Evolutionary conservation across 495 filamentous ascomycete genomes (phyloP), one percentile per base, ranked within the genome.

Genomic region (Talaromyces liani): DNA sequence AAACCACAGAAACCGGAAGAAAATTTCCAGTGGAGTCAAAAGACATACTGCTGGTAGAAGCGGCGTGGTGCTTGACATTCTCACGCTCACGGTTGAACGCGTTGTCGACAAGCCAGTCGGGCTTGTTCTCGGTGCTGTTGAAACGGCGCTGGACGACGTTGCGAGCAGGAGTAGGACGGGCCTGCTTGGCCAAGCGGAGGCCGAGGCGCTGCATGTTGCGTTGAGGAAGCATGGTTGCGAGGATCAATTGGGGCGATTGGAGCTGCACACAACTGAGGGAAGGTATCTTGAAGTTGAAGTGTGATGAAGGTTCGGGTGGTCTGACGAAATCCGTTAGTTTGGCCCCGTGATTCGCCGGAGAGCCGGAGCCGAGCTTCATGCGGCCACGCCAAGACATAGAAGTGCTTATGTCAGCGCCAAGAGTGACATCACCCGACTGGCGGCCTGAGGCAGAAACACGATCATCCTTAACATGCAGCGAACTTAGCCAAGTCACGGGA

Each of bases 21-120:
- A 3, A n/a, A 20, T 54, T 20, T n/a, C 39, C 6, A 7, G 47
- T 29, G 22, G 6, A 27, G 45, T 63, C 58, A 20, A 39, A 33
- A 25, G 45, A 78, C 88, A 72, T 69, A 96, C 93, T 89, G 70
- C 85, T 87, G 45, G 90, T 93, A 64, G 80, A 82, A 63, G 81
- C 85, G 61, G 93, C 93, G 74, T 97, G 93, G 68, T 89, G 83
- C 83, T 95, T 93, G 72, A 95, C 88, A 63, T 84, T 86, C 72
- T 82, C 79, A 68, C 93, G 84, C 82, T 97, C 92, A 63, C 87
- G 85, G 77, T 93, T 87, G 84, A 97, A 97, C 67, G 84, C 82
- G 77, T 93, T 96, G 82, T 94, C 90, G 67, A 79, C 68, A 74
- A 73, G 66, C 85, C 86, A 80, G 10, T 72, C 68, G 64, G 71